Percentiles rank a stretch among this genome's conserved stretches.
Evolutionary conservation across 2,329 filamentous ascomycete genomes (phyloP).

Genomic region (Claviceps capensis): DNA sequence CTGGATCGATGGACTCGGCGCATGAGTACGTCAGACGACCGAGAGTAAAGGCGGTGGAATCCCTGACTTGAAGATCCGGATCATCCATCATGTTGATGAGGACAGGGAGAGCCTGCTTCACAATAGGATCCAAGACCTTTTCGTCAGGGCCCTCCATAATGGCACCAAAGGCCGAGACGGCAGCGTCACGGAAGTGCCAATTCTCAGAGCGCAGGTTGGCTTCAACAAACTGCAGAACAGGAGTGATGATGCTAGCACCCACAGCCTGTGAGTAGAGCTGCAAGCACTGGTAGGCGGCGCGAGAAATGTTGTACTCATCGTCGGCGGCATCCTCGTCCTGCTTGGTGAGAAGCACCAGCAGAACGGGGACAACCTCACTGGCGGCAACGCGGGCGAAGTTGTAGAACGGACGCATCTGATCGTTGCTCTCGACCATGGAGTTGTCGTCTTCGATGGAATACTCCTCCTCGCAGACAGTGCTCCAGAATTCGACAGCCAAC

Average conservation of each 20-base stretch:
- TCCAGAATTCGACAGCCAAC: slow-evolving; percentile 98
- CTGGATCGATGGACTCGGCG: slow-evolving; percentile 79
- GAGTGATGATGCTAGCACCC: slow-evolving; percentile 66
- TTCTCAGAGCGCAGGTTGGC: slow-evolving; percentile 77
- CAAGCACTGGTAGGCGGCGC: slow-evolving; percentile 90
- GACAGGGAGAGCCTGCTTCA: slow-evolving; percentile 88
- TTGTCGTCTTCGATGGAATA: slow-evolving; percentile 98
- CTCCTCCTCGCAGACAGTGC: slow-evolving; percentile 98
- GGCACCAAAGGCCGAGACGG: slow-evolving; percentile 91
- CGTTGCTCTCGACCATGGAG: slow-evolving; percentile 56
- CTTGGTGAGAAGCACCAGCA: slow-evolving; percentile 79
- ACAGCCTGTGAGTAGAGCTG: slow-evolving; percentile 93
- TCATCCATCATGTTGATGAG: slow-evolving; percentile 90
- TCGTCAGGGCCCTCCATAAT: slow-evolving; percentile 98
- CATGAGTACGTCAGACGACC: slow-evolving; percentile 92
- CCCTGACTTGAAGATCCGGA: slow-evolving; percentile 74
- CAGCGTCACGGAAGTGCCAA: slow-evolving; percentile 90
- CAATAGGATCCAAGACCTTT: slow-evolving; percentile 78
- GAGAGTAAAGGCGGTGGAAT: slow-evolving; percentile 90
- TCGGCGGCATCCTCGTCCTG: slow-evolving; percentile 95
- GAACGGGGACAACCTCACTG: slow-evolving; percentile 83
- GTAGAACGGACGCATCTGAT: slow-evolving; percentile 83
- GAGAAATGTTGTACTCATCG: slow-evolving; percentile 93
- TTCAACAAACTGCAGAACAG: slow-evolving; percentile 86
- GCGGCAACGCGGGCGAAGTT: slow-evolving; percentile 92